These are phyloP conservation scores for Kodamaea fukazawae DNA, from an alignment of 805 yeast genomes.

Conservation along the genomic window DNA sequence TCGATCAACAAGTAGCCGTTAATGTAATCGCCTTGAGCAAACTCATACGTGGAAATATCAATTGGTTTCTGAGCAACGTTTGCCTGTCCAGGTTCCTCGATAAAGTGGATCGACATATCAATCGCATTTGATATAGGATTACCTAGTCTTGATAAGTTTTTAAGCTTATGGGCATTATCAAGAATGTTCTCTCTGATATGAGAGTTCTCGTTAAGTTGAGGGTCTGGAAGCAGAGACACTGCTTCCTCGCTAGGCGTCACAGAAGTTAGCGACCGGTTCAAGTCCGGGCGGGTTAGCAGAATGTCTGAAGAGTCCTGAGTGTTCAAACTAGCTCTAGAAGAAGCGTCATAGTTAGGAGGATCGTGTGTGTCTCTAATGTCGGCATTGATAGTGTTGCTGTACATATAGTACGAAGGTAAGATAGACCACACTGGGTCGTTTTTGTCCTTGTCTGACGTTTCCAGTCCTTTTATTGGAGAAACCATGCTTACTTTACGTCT, in stretches of 20 bases:
- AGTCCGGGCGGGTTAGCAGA: too few species aligned
- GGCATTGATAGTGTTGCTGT: slow-evolving; percentile 17
- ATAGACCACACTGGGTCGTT: slow-evolving; percentile 17
- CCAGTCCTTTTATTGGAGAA: too few species aligned
- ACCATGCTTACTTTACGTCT: too few species aligned
- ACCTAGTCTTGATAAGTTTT: slow-evolving; percentile 28
- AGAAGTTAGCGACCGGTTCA: too few species aligned
- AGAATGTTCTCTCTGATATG: slow-evolving; percentile 33
- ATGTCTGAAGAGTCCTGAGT: too few species aligned
- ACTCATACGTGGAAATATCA: slow-evolving; percentile 42
- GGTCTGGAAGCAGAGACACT: background rate
- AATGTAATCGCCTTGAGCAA: slow-evolving; percentile 64
- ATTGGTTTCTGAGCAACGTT: slow-evolving; percentile 2
- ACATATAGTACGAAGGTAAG: slow-evolving; percentile 40
- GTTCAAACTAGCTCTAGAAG: too few species aligned
- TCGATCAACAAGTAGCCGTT: slow-evolving; percentile 52
- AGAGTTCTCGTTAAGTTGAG: background rate
- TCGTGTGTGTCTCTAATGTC: slow-evolving; percentile 9
- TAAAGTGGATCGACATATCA: slow-evolving; percentile 30
- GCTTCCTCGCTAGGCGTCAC: too few species aligned
- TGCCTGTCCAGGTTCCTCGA: slow-evolving; percentile 16
- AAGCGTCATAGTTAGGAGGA: slow-evolving; percentile 20
- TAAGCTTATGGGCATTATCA: slow-evolving; percentile 35
- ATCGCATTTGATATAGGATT: slow-evolving; percentile 21
- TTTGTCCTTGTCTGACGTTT: too few species aligned